These are phyloP conservation scores for Pythium graminicola DNA, from an alignment of 352 stramenopile species.

Conservation along the genomic window DNA sequence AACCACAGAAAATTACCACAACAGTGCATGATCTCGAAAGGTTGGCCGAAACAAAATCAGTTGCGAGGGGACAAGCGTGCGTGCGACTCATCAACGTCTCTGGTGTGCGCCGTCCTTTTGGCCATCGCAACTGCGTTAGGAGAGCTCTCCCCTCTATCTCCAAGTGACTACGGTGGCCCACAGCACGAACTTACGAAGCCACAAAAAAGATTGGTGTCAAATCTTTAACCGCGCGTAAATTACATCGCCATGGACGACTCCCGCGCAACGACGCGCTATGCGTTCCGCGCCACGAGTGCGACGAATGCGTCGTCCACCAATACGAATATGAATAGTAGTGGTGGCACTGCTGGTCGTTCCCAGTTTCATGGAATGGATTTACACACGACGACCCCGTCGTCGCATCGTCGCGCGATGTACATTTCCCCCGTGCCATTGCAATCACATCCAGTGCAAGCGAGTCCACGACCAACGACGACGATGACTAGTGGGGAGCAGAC, in stretches of 20 bases:
- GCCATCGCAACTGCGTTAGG: no score
- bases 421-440: conserved; percentile 4
- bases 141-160: no score
- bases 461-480: not conserved
- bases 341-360: conserved; percentile 9
- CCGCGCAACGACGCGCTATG: no score
- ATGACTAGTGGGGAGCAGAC: not conserved
- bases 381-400: conserved; percentile 19
- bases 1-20: not conserved
- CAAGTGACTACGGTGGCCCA: no score
- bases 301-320: no score
- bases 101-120: not conserved
- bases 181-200: no score
- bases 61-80: not conserved
- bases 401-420: conserved; percentile 20
- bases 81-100: not conserved
- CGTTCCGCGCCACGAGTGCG: no score
- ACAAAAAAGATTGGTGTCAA: no score
- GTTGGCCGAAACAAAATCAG: not conserved
- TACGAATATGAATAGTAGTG: not conserved
- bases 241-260: no score
- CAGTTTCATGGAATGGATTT: conserved; percentile 26
- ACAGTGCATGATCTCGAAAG: conserved; percentile 4
- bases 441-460: not conserved
- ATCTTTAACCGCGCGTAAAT: no score